Evolutionary conservation across 2,329 filamentous ascomycete species (phyloP).

Genomic region (Ampelomyces quisqualis): DNA sequence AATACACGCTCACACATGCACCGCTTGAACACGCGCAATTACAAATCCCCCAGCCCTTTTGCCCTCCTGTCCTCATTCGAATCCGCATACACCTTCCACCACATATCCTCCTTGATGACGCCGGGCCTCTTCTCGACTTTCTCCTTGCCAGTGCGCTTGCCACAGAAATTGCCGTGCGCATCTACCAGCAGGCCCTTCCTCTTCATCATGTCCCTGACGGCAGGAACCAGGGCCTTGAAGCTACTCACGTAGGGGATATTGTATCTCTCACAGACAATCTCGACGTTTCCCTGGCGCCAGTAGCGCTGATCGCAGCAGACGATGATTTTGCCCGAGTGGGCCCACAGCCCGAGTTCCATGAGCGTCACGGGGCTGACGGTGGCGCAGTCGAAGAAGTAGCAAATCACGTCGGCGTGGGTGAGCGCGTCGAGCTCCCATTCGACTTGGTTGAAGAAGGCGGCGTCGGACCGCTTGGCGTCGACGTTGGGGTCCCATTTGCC

Average conservation of each 20-base stretch:
- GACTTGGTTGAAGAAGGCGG: conserved; percentile 56
- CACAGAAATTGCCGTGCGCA: conserved; percentile 4
- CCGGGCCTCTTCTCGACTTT: not conserved
- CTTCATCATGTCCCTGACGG: conserved; percentile 38
- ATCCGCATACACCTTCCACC: not conserved
- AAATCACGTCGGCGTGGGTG: conserved; percentile 55
- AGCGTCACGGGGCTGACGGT: conserved; percentile 60
- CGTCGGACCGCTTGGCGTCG: conserved; percentile 47
- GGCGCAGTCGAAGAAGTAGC: conserved; percentile 57
- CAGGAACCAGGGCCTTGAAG: conserved; percentile 45
- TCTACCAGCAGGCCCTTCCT: conserved; percentile 30
- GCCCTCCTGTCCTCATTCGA: not conserved
- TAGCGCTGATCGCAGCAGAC: conserved; percentile 58
- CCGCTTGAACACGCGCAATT: too few species aligned
- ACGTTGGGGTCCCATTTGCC: conserved; percentile 58
- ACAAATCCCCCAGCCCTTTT: not conserved
- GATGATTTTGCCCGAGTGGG: conserved; percentile 49
- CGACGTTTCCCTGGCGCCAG: conserved; percentile 62
- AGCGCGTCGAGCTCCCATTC: conserved; percentile 63
- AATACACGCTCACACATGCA: too few species aligned
- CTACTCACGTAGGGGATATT: conserved; percentile 49
- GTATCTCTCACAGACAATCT: conserved; percentile 56
- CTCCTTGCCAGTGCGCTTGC: not conserved
- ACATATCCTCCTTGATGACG: not conserved
- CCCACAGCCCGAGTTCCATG: conserved; percentile 61